Conservation (phyloP, 2,329 filamentous ascomycete genomes). For the Zelopaecilomyces penicillatus region DNA sequence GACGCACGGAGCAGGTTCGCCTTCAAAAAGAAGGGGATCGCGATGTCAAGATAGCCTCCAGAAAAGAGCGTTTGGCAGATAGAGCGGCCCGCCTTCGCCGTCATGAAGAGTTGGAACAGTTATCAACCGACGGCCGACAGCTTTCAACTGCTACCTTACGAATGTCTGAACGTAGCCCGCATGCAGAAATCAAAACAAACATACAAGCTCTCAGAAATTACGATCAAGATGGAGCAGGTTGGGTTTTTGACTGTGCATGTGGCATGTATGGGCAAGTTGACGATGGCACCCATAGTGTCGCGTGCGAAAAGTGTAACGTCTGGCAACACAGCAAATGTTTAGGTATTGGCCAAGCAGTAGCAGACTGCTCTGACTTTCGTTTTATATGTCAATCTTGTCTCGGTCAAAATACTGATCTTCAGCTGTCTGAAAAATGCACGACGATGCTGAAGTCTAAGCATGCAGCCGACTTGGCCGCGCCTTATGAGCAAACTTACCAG, state of each 20-base stretch:
- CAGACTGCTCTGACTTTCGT: slow-evolving; percentile 77
- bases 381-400: slow-evolving; percentile 78
- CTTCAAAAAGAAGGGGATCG: slow-evolving; percentile 60
- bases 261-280: slow-evolving; percentile 88
- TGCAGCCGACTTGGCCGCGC: no score
- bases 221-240: slow-evolving; percentile 67
- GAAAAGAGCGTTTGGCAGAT: slow-evolving; percentile 79
- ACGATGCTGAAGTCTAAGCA: no score
- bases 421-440: no score
- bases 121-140: slow-evolving; percentile 67
- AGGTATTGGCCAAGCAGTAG: slow-evolving; percentile 67
- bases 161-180: slow-evolving; percentile 70
- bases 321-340: slow-evolving; percentile 97
- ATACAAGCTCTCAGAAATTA: slow-evolving; percentile 69
- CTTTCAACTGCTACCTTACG: slow-evolving; percentile 47
- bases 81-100: slow-evolving; percentile 75
- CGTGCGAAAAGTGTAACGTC: slow-evolving; percentile 86
- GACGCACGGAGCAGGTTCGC: slow-evolving; percentile 56
- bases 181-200: slow-evolving; percentile 72
- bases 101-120: slow-evolving; percentile 70
- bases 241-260: slow-evolving; percentile 93
- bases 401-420: slow-evolving; percentile 46
- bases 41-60: slow-evolving; percentile 69
- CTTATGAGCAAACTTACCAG: no score
- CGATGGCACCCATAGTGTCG: slow-evolving; percentile 86